phyloP scores from a whole-genome alignment of 2,329 filamentous ascomycete species.

The Pseudogymnoascus sp. region DNA sequence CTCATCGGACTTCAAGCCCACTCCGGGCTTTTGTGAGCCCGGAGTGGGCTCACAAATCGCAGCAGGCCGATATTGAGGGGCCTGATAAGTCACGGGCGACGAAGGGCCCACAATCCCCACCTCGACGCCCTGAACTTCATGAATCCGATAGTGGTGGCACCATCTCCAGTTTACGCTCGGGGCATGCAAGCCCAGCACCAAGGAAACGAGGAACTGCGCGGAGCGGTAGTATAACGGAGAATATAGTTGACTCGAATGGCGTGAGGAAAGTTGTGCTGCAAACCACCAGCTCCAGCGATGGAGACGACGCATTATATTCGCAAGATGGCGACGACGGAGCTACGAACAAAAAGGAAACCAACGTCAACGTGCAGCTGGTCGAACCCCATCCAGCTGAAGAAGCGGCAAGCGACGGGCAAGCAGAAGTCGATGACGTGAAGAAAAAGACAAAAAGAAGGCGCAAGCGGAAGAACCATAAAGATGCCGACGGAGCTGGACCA shows the following conservation, averaged over 20 bases:
- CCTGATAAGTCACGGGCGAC: neutral
- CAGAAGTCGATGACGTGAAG: conserved; percentile 9
- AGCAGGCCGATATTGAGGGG: neutral
- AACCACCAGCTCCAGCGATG: conserved; percentile 45
- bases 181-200: conserved; percentile 31
- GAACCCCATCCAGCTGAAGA: neutral
- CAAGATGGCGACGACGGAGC: neutral
- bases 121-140: neutral
- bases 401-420: neutral
- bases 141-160: conserved; percentile 18
- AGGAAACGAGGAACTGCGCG: conserved; percentile 48
- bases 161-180: conserved; percentile 25
- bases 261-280: conserved; percentile 72
- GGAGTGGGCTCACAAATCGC: neutral
- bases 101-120: neutral
- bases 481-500: neutral
- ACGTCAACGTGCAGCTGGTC: neutral
- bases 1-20: neutral
- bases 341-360: neutral
- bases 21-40: too few relatives aligned
- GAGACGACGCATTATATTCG: neutral
- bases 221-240: conserved; percentile 74
- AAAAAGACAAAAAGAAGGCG: conserved; percentile 5
- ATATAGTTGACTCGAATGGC: conserved; percentile 66
- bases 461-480: conserved; percentile 9